A percentile compares a stretch with the other conserved stretches of the same genome.
These are phyloP conservation scores for Ceratocystis diversiconidia DNA, from an alignment of 2,329 filamentous ascomycete genomes.

Conservation along the genomic window DNA sequence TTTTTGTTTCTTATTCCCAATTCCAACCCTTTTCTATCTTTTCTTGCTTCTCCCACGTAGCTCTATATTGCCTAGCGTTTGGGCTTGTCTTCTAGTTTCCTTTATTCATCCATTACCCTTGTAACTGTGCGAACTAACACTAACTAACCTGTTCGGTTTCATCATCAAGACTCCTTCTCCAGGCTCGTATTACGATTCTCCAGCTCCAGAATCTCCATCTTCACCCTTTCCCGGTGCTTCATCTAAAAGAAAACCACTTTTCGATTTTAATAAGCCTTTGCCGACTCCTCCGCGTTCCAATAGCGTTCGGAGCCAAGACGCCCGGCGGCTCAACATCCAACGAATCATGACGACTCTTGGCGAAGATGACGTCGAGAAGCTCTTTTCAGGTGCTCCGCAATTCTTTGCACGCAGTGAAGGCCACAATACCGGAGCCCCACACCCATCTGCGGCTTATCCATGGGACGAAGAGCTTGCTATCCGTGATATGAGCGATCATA, in stretches of 20 bases:
- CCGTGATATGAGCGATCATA: constrained; percentile 50
- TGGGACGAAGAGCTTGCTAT: constrained; percentile 50
- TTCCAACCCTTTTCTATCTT: neutral
- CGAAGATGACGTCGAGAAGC: constrained; percentile 48
- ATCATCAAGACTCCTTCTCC: constrained; percentile 8
- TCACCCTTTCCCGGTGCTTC: neutral
- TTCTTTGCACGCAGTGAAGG: constrained; percentile 50
- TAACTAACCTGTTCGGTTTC: neutral
- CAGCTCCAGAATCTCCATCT: neutral
- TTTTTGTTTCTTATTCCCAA: constrained; percentile 3
- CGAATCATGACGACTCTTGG: constrained; percentile 47
- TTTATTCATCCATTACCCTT: neutral
- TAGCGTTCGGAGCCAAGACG: constrained; percentile 25
- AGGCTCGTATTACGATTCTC: neutral
- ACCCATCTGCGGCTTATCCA: constrained; percentile 51
- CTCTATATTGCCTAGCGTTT: too few relatives aligned
- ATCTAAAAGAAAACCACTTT: neutral
- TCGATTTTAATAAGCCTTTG: constrained; percentile 42
- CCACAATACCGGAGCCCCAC: constrained; percentile 44
- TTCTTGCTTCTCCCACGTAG: neutral
- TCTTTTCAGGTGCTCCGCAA: constrained; percentile 64
- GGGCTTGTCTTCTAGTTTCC: neutral
- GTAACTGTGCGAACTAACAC: too few relatives aligned
- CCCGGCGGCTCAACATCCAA: constrained; percentile 36
- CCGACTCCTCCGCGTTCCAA: constrained; percentile 37